Evolutionary conservation across 176 grass and related monocot species (phyloP).

Genomic region (Hordeum marinum): DNA sequence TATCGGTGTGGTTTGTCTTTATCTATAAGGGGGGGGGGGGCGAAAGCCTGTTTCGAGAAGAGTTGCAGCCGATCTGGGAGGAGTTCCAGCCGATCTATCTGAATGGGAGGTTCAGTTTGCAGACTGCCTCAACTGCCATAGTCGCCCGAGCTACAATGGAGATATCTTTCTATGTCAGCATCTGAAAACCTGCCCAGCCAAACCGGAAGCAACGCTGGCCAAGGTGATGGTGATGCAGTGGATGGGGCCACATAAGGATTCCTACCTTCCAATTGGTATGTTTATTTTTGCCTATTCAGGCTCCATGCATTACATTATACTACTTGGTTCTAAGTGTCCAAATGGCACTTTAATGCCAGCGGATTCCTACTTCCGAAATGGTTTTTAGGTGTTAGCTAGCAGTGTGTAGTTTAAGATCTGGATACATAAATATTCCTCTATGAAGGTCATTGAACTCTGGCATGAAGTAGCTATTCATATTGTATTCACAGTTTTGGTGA

Average conservation of each 20-base stretch:
- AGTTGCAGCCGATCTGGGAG: slow-evolving; percentile 21
- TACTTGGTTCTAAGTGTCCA: too few species aligned
- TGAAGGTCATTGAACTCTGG: too few species aligned
- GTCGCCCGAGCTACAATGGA: slow-evolving; percentile 38
- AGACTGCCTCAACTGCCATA: slow-evolving; percentile 43
- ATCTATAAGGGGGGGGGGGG: too few species aligned
- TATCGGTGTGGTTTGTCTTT: too few species aligned
- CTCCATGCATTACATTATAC: not conserved
- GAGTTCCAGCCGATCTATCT: slow-evolving; percentile 46
- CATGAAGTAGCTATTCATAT: too few species aligned
- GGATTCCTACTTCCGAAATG: too few species aligned
- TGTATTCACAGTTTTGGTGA: too few species aligned
- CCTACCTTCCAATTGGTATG: slow-evolving; percentile 36
- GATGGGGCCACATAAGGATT: slow-evolving; percentile 24
- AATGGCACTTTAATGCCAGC: too few species aligned
- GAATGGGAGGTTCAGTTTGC: slow-evolving; percentile 39
- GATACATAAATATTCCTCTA: not conserved
- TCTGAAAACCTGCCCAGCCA: slow-evolving; percentile 42
- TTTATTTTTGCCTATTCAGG: not conserved
- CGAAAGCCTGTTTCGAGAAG: too few species aligned
- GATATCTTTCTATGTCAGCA: slow-evolving; percentile 36
- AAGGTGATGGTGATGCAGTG: too few species aligned
- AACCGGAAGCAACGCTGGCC: not conserved
- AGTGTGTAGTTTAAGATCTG: slow-evolving; percentile 11
- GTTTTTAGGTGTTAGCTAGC: not conserved